Base-by-base conservation (phyloP, 225 moss, liverwort and hornwort species). In the Physcomitrium patens region DNA sequence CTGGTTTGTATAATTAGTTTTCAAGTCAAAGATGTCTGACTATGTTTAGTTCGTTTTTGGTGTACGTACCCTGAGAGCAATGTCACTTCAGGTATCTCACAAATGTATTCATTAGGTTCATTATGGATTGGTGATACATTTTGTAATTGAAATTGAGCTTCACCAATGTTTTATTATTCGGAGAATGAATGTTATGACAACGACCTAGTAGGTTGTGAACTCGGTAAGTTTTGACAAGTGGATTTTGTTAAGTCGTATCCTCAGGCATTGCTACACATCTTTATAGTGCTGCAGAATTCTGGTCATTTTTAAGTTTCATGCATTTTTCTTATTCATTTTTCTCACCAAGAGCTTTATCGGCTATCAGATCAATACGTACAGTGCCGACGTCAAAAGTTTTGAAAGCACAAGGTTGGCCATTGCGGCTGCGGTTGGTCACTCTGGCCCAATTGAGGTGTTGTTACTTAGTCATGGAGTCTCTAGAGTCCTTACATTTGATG, bases 401-500 rank as follows among this genome's bases (percentile, higher is more conserved):
- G 66, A 37, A 26, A 90, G 86, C 72, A 74, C 91, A 28, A 84
- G 70, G 50, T 65, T 70, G 72, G 93, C 89, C 54, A 72, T 91
- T 17, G 82, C 81, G 63, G 81, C 80, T 57, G 94, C 94, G 31
- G 82, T 87, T 59, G 5, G 56, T 65, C 86, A 90, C 67, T 85
- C 78, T 48, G 94, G 97, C 48, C 67, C 76, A 41, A 68, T 93
- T 69, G 93, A 91, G 78, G 85, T 94, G 65, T 58, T 99, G 51
- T 79, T 94, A 43, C 87, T 90, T 24, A 85, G 86, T 69, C 94
- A 99, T 23, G 94, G 94, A 68, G 86, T 93, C 60, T 54, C 89
- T n/a, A 58, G 66, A 47, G 83, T 81, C 13, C 63, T 79, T 8
- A 76, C 82, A 10, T 94, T 95, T 53, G 87, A 91, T 48, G 89